Percentiles rank a stretch among this genome's conserved stretches.
Conservation (phyloP, 2,329 filamentous ascomycete genomes). For the Cladosporium austrohemisphaericum region DNA sequence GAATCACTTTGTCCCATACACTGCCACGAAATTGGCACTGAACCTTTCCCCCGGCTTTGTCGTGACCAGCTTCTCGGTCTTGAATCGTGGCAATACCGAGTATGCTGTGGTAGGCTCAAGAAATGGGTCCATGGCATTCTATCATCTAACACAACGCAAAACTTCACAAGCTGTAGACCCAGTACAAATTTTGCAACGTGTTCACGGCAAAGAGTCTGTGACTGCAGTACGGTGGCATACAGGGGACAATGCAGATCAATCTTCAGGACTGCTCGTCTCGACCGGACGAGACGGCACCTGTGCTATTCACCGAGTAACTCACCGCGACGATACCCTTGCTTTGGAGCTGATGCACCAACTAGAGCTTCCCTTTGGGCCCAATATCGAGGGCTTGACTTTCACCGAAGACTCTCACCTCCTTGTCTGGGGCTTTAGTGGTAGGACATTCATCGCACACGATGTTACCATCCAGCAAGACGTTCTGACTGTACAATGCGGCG, state of each 20-base stretch:
- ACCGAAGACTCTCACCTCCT: conserved; percentile 54
- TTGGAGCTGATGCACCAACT: conserved; percentile 64
- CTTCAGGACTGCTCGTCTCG: conserved; percentile 56
- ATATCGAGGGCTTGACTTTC: conserved; percentile 71
- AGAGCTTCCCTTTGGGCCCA: conserved; percentile 66
- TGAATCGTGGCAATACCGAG: background rate
- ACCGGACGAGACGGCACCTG: conserved; percentile 75
- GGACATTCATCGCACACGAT: conserved; percentile 78
- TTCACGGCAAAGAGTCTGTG: conserved; percentile 60
- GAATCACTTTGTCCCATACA: too few relatives aligned
- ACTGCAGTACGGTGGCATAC: conserved; percentile 55
- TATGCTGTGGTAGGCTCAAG: conserved; percentile 51
- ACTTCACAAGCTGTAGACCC: background rate
- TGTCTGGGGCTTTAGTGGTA: conserved; percentile 77
- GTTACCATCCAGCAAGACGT: conserved; percentile 66
- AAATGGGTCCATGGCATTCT: conserved; percentile 50
- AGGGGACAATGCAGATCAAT: conserved; percentile 19
- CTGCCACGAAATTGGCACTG: too few relatives aligned
- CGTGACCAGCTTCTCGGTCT: conserved; percentile 47
- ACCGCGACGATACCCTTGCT: conserved; percentile 23
- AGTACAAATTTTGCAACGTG: background rate
- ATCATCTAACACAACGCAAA: conserved; percentile 3
- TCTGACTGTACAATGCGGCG: conserved; percentile 74
- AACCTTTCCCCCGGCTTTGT: conserved; percentile 43
- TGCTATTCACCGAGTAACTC: conserved; percentile 53